phyloP scores from a whole-genome alignment of 345 rosid genomes.

The Sisymbrium irio region DNA sequence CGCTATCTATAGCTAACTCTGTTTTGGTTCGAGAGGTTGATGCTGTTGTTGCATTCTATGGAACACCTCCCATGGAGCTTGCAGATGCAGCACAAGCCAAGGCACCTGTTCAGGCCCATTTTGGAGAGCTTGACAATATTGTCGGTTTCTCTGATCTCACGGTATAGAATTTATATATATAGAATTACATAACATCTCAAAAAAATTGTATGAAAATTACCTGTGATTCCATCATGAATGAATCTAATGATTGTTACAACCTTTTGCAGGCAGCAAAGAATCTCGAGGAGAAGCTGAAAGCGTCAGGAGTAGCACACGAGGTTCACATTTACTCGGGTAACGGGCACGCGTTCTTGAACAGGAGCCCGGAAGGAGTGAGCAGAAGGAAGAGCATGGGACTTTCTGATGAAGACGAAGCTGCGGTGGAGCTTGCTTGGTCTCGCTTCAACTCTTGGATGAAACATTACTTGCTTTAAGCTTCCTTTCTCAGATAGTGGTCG shows the following conservation, averaged over 20 bases:
- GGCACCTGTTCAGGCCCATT: constrained; percentile 88
- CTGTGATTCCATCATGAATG: not conserved
- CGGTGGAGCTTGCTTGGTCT: constrained; percentile 89
- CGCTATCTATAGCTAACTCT: constrained; percentile 85
- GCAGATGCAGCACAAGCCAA: constrained; percentile 85
- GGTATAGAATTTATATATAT: constrained; percentile 30
- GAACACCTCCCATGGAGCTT: constrained; percentile 75
- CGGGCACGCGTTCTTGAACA: constrained; percentile 86
- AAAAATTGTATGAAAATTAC: not conserved
- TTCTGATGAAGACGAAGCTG: constrained; percentile 75
- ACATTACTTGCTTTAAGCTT: constrained; percentile 41
- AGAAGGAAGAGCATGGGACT: constrained; percentile 88
- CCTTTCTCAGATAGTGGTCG: not conserved
- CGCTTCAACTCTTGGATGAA: constrained; percentile 87
- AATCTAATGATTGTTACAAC: not conserved
- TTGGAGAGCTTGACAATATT: constrained; percentile 81
- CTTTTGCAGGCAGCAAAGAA: constrained; percentile 77
- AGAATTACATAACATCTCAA: not conserved
- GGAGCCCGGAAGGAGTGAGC: constrained; percentile 64
- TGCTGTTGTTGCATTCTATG: constrained; percentile 86
- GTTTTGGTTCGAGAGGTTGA: constrained; percentile 86
- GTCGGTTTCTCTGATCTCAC: constrained; percentile 86
- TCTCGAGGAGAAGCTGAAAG: constrained; percentile 79
- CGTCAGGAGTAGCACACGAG: constrained; percentile 69
- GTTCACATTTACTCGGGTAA: constrained; percentile 75